phyloP scores from a whole-genome alignment of 1,139 yeast species.

The Hanseniaspora sp. region DNA sequence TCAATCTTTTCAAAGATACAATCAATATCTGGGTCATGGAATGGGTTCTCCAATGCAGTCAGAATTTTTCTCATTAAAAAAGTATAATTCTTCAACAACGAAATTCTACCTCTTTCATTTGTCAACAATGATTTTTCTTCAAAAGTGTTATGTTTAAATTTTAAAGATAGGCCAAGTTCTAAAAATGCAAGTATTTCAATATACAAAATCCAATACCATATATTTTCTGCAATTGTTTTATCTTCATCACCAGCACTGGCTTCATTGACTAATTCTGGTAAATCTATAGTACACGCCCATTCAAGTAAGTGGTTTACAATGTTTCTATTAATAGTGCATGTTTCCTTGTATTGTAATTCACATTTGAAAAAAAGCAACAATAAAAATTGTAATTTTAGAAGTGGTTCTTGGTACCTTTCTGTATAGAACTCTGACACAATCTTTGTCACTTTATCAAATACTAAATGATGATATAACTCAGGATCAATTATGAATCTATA shows the following conservation, averaged over 20 bases:
- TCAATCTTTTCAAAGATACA: conserved; percentile 6
- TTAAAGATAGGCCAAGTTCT: conserved; percentile 1
- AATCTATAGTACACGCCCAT: conserved; percentile 8
- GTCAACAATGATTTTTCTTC: background rate
- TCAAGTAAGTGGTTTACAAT: background rate
- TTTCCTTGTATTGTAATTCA: conserved; percentile 6
- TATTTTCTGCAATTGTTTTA: background rate
- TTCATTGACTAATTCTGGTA: background rate
- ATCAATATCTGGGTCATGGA: conserved; percentile 9
- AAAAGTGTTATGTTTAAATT: background rate
- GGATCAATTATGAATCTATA: conserved; percentile 8
- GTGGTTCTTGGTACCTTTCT: background rate
- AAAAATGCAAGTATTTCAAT: conserved; percentile 8
- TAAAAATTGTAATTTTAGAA: background rate
- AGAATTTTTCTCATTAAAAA: conserved; percentile 5
- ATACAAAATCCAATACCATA: conserved; percentile 8
- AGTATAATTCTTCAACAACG: background rate
- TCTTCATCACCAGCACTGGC: background rate
- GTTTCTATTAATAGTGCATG: background rate
- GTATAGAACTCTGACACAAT: background rate
- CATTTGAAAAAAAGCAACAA: background rate
- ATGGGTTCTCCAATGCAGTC: conserved; percentile 1
- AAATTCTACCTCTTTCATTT: conserved; percentile 11
- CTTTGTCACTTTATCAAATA: conserved; percentile 2
- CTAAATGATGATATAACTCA: conserved; percentile 1